Percentiles rank a stretch among this genome's conserved stretches.
Evolutionary conservation across 1,139 yeast species (phyloP).

Genomic region (Nadsonia commutata): DNA sequence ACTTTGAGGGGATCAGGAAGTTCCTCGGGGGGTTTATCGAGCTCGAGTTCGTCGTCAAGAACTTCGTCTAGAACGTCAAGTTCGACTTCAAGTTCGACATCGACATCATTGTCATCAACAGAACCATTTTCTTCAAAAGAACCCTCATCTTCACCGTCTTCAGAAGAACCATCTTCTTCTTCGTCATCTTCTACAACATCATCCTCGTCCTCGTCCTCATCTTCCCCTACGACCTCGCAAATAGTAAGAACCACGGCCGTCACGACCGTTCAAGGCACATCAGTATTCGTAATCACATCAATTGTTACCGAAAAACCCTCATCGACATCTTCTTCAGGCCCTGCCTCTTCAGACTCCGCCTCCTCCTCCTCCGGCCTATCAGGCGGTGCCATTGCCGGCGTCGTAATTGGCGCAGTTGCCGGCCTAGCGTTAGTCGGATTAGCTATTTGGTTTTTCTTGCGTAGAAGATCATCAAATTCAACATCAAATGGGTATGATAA

Average conservation of each 20-base stretch:
- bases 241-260: slow-evolving; percentile 9
- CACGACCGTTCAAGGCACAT: slow-evolving; percentile 8
- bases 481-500: slow-evolving; percentile 16
- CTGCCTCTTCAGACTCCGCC: slow-evolving; percentile 2
- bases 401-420: slow-evolving; percentile 19
- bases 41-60: slow-evolving; percentile 13
- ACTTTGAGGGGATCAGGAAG: slow-evolving; percentile 7
- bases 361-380: slow-evolving; percentile 11
- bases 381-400: slow-evolving; percentile 22
- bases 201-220: slow-evolving; percentile 6
- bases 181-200: slow-evolving; percentile 10
- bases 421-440: slow-evolving; percentile 31
- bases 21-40: slow-evolving; percentile 7
- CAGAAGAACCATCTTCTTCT: slow-evolving; percentile 15
- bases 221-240: slow-evolving; percentile 8
- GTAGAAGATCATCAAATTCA: slow-evolving; percentile 19
- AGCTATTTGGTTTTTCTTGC: slow-evolving; percentile 32
- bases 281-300: slow-evolving; percentile 8
- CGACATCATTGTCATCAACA: slow-evolving; percentile 11
- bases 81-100: slow-evolving; percentile 15
- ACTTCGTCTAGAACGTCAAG: slow-evolving; percentile 11
- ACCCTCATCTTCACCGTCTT: slow-evolving; percentile 12
- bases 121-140: too few species aligned
- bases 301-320: slow-evolving; percentile 11
- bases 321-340: slow-evolving; percentile 35